phyloP scores from a whole-genome alignment of 768 basidiomycete genomes.

The Trametes elegans region DNA sequence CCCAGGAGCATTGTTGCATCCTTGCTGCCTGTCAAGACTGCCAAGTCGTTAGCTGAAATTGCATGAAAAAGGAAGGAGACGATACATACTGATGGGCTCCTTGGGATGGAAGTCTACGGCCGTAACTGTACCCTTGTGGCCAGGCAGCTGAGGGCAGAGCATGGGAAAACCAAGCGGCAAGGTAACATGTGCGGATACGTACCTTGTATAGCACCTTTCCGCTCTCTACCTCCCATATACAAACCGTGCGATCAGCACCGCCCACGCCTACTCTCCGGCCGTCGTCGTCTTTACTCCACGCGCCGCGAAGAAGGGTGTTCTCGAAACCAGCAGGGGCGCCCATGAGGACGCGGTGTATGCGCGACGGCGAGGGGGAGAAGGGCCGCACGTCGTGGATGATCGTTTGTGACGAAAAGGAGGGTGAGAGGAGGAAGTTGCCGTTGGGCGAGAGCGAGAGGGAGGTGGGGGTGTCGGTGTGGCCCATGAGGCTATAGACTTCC shows the following conservation, averaged over 20 bases:
- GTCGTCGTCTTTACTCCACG: constrained; percentile 86
- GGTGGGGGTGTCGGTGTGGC: constrained; percentile 91
- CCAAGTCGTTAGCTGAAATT: constrained; percentile 34
- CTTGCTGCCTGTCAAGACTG: constrained; percentile 91
- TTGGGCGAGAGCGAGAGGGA: constrained; percentile 91
- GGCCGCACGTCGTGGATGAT: constrained; percentile 93
- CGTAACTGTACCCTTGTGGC: constrained; percentile 95
- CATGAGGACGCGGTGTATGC: constrained; percentile 73
- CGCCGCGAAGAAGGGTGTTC: constrained; percentile 74
- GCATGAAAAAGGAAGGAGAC: background rate
- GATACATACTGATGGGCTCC: constrained; percentile 88
- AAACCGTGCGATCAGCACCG: constrained; percentile 85
- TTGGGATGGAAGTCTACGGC: constrained; percentile 96
- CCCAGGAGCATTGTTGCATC: constrained; percentile 91
- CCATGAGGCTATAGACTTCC: constrained; percentile 75
- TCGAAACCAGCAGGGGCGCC: constrained; percentile 97
- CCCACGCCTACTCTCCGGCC: constrained; percentile 84
- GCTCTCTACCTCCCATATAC: constrained; percentile 84
- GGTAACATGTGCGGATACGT: background rate
- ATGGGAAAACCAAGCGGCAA: background rate
- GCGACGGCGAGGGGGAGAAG: constrained; percentile 81
- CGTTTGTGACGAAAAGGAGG: constrained; percentile 85
- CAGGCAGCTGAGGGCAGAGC: constrained; percentile 61
- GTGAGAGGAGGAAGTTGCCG: constrained; percentile 83
- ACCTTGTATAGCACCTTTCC: constrained; percentile 80